Conservation (phyloP, 495 filamentous ascomycete species). For the Barbatosphaeria neglecta region DNA sequence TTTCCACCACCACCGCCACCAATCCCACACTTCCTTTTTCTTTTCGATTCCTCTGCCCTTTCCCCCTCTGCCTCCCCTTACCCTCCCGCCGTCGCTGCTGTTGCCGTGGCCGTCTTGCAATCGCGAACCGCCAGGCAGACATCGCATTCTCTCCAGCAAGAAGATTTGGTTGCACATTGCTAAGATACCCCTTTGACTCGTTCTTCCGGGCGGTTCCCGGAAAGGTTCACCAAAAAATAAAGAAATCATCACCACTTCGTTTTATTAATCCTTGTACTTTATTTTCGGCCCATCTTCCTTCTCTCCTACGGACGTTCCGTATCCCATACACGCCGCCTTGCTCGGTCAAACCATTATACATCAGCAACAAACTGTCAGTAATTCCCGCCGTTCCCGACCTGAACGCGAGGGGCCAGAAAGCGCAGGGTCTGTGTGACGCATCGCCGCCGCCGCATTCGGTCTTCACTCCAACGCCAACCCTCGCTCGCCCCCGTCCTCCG, state of each 20-base stretch:
- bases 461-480: no score
- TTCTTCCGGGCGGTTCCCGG: constrained; percentile 7
- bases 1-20: constrained; percentile 16
- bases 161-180: constrained; percentile 1
- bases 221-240: constrained; percentile 12
- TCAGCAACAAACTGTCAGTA: no score
- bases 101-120: constrained; percentile 2
- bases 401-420: not conserved
- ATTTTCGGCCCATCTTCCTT: constrained; percentile 6
- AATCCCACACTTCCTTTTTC: constrained; percentile 33
- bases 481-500: no score
- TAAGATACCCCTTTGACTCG: constrained; percentile 4
- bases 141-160: constrained; percentile 15
- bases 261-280: constrained; percentile 30
- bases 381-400: not conserved
- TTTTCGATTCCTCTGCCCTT: constrained; percentile 22
- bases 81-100: constrained; percentile 19
- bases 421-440: constrained; percentile 2
- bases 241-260: constrained; percentile 1
- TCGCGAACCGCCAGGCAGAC: not conserved
- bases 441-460: not conserved
- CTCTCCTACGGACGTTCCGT: not conserved
- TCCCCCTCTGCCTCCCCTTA: constrained; percentile 20
- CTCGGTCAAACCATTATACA: not conserved
- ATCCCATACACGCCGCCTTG: constrained; percentile 5